Base-by-base conservation (phyloP, 176 grass and related monocot genomes). In the Oryza glaberrima region DNA sequence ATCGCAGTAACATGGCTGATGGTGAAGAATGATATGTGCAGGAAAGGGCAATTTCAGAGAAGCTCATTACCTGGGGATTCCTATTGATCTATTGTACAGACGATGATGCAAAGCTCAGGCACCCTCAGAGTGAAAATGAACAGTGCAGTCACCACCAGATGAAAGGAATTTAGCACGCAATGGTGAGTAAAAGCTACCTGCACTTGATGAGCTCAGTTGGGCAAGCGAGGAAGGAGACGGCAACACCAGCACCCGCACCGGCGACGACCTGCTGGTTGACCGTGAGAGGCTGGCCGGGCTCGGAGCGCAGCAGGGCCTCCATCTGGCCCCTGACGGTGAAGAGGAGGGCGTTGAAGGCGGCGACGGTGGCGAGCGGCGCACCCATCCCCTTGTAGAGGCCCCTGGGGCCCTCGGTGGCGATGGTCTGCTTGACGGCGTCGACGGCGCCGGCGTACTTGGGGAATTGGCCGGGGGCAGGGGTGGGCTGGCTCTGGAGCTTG, bases 351-450 rank as follows among this genome's bases (percentile, higher is more conserved):
- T 94, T 98, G 79, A 98, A 98, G 22, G 92, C 95, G 6, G 95
- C 92, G 1, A 98, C 92, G 0, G 95, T 98, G 69, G 95, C 95
- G 0, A 98, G 89, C 25, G 95, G 95, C 23, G 93, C 92, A 13
- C 95, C 95, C 95, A 98, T 95, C 3, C 95, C 95, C 79, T 95
- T 98, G n/a, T 98, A 98, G 20, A 98, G 43, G 10, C 92, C 95
- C 85, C 89, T 94, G 0, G 95, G 90, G 1, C 95, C 95, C 78
- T 98, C 95, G 20, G 93, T 75, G 7, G 86, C 76, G 20, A 98
- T 5, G 0, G 95, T 98, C 72, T 98, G 82, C 81, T 95, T 98
- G 34, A 98, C 91, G 4, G 95, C 93, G 87, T 98, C 95, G 7
- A 98, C 81, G 47, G 95, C 95, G 3, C 95, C 95, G 0, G 91